A percentile compares a stretch with the other conserved stretches of the same genome.
Conservation (phyloP, 2,329 filamentous ascomycete species). For the Beauveria rudraprayagi region DNA sequence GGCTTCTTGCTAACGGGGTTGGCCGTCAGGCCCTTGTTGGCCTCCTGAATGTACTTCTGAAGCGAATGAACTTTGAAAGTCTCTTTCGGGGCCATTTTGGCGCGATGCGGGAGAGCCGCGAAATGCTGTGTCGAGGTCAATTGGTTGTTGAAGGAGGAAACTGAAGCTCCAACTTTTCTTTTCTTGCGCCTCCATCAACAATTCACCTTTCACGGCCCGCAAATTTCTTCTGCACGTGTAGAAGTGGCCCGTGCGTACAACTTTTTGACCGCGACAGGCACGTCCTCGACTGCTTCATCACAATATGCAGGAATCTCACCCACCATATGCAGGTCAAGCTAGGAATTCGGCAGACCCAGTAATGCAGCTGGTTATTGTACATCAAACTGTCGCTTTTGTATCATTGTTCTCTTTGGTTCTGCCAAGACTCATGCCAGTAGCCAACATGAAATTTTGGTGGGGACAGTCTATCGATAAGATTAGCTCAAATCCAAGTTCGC, state of each 20-base stretch:
- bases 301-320: neutral
- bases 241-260: constrained; percentile 8
- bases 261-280: neutral
- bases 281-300: neutral
- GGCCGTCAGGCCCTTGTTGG: constrained; percentile 27
- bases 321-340: no score
- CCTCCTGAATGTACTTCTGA: constrained; percentile 29
- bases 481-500: neutral
- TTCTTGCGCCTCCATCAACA: neutral
- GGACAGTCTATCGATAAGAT: constrained; percentile 4
- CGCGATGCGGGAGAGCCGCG: constrained; percentile 1
- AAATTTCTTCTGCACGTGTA: constrained; percentile 7
- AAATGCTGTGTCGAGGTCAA: neutral
- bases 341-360: no score
- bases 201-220: neutral
- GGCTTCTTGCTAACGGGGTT: constrained; percentile 25
- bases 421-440: neutral
- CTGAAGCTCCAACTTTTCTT: neutral
- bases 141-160: neutral
- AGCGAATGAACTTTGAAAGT: constrained; percentile 30
- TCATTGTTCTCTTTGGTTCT: neutral
- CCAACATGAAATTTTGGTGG: neutral
- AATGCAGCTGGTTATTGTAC: neutral
- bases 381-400: neutral
- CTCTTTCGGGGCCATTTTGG: constrained; percentile 29